A percentile compares a stretch with the other conserved stretches of the same genome.
These are phyloP conservation scores for Magnusiomyces magnusii DNA, from an alignment of 1,139 yeast species.

Conservation along the genomic window DNA sequence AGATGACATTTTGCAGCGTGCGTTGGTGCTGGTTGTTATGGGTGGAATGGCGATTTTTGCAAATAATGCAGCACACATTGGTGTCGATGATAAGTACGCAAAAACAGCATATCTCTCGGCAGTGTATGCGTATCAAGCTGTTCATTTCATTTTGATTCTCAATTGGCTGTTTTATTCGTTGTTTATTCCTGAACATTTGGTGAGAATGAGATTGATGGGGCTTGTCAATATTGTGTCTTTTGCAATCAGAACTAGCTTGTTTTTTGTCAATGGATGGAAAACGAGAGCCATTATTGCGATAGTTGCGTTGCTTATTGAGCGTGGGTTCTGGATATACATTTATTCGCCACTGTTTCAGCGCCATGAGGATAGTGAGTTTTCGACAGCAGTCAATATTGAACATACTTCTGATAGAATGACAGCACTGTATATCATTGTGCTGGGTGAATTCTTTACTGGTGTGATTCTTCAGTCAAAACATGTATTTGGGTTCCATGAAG, in stretches of 20 bases:
- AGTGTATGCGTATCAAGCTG: constrained; percentile 24
- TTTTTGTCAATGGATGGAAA: constrained; percentile 39
- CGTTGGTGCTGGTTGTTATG: constrained; percentile 49
- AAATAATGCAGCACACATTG: constrained; percentile 43
- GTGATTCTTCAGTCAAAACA: constrained; percentile 48
- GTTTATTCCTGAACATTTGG: constrained; percentile 47
- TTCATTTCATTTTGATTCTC: constrained; percentile 21
- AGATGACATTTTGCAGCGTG: constrained; percentile 52
- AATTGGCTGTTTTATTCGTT: constrained; percentile 39
- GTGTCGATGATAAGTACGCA: constrained; percentile 25
- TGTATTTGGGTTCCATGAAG: constrained; percentile 42
- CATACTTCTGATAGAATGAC: constrained; percentile 58
- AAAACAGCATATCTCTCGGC: constrained; percentile 13
- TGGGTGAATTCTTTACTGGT: constrained; percentile 56
- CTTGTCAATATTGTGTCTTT: constrained; percentile 21
- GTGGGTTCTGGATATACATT: constrained; percentile 21
- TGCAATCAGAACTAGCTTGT: constrained; percentile 31
- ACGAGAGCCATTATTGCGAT: constrained; percentile 43
- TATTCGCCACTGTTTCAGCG: constrained; percentile 40
- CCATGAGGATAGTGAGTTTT: constrained; percentile 37
- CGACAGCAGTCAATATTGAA: constrained; percentile 59
- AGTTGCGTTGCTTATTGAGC: constrained; percentile 40
- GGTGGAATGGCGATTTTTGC: constrained; percentile 45
- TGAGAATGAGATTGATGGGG: constrained; percentile 44
- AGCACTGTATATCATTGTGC: constrained; percentile 55